Evolutionary conservation across 805 yeast species (phyloP), one percentile per base, ranked within the genome.

Genomic region (Nakazawaea populi): DNA sequence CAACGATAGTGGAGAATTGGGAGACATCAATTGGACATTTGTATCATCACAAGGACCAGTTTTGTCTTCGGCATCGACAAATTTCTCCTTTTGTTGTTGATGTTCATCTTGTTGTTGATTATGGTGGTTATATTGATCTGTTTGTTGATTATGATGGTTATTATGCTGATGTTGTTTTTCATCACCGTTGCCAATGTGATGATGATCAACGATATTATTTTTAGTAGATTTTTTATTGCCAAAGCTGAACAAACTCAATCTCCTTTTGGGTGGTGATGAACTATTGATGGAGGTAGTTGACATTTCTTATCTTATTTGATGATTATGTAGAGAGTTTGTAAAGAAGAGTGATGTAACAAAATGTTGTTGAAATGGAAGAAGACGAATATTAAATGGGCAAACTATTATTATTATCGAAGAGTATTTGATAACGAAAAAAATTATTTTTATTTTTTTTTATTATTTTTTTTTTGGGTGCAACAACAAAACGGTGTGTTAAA

Each of bases 1-100:
- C 41, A 51, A 46, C 10, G 50, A 46, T 29, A 51, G 43, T 27
- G 53, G 53, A n/a, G 53, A 50, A 38, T 43, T 46, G 14, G 53
- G 53, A 4, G 53, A 46, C 30, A 37, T 38, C 32, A 46, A 42
- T 44, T 50, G 45, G 8, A 28, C 14, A 34, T 39, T n/a, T 10
- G 40, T 36, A 14, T 44, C 36, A 14, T 44, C 36, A 14, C 31
- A n/a, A 34, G 46, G 40, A 18, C 34, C 46, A 14, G 6, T 34
- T 27, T 44, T 35, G 18, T 35, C 46, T 9, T 27, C 34, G 12
- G 6, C 3, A 24, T 18, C n/a, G 46, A 27, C 29, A 10, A 24
- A 9, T 28, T 40, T 40, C 10, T 6, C n/a, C 6, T 40, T 24
- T 24, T 40, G 31, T 5, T 40, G 43, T 40, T 40, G 43, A 24